These are phyloP conservation scores for Mucor indicus DNA, from an alignment of 371 early-diverging fungal species.

Conservation along the genomic window DNA sequence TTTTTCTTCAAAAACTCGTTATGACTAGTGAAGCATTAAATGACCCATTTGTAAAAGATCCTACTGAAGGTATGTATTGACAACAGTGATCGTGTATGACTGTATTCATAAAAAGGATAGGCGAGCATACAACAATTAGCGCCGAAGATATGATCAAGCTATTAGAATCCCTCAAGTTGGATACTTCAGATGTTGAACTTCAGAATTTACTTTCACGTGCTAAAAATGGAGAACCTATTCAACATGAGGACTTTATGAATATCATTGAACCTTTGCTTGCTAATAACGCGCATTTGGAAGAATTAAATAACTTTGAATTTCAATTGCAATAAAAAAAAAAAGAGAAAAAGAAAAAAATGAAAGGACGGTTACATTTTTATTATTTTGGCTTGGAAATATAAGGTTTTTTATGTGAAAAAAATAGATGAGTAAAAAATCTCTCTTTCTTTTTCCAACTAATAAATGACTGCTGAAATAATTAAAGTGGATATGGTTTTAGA, in stretches of 20 bases:
- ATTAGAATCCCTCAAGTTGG: conserved; percentile 11
- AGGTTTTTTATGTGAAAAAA: no score
- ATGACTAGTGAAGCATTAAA: no score
- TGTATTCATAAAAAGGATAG: no score
- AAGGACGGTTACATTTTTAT: no score
- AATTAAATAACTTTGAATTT: conserved; percentile 17
- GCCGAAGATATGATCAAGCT: conserved; percentile 16
- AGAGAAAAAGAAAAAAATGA: no score
- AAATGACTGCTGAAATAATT: conserved; percentile 27
- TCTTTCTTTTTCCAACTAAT: no score
- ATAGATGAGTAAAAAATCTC: no score
- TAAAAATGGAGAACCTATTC: conserved; percentile 20
- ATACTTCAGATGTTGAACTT: conserved; percentile 8
- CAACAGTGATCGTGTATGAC: no score
- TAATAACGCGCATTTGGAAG: conserved; percentile 13
- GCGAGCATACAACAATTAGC: conserved; percentile 3
- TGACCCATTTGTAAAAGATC: no score
- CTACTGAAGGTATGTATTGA: no score
- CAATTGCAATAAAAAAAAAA: conserved; percentile 15
- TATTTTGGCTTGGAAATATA: no score
- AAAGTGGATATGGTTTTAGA: conserved; percentile 54
- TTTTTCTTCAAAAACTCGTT: no score
- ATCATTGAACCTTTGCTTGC: conserved; percentile 6
- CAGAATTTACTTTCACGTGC: conserved; percentile 8
- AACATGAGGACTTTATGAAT: conserved; percentile 16